Evolutionary conservation across 352 stramenopile genomes (phyloP), one percentile per base, ranked within the genome.

Genomic region (Globisporangium cederbergense): DNA sequence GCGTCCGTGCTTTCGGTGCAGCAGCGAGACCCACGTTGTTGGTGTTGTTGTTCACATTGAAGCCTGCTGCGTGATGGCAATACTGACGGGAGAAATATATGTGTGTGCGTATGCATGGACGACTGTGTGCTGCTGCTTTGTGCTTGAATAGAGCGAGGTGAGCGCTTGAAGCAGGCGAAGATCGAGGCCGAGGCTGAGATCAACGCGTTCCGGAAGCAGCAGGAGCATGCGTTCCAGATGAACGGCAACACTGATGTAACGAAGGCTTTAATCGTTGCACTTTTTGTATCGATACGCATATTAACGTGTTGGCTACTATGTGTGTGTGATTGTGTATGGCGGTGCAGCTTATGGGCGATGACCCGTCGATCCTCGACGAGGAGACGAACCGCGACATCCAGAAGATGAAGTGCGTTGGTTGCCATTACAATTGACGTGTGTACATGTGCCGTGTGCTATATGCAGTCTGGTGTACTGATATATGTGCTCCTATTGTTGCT

Each of bases 141-240:
- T 58, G 49, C 3, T 1, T 54, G 59, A 28, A 38, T 51, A 96
- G 88, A 93, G 58, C 83, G 88, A 42, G 86, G 85, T 30, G 88
- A 96, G 67, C 85, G 88, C 32, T 69, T 96, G 43, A 96, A 96
- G 62, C 85, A 95, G 73, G 88, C 88, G 47, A 96, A 95, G 68
- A 77, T 92, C 56, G 88, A 96, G 65, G 86, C 88, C 3, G 86
- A 96, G 62, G 83, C 83, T 0, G 79, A 95, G 67, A 93, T 93
- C 64, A 87, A 86, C 46, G 86, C 83, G 14, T 96, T 91, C 73
- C 82, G 86, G 49, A 87, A 88, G 52, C 80, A 95, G 66, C 90
- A 95, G 73, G 85, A 96, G 70, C 85, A 86, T 60, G 75, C 77
- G 7, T 96, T 93, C 77, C 86, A 96, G 62, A 90, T 91, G 81